A percentile compares a stretch with the other conserved stretches of the same genome.
Evolutionary conservation across 228 moss, liverwort and hornwort genomes (phyloP).

Genomic region (Sphagnum fallax): DNA sequence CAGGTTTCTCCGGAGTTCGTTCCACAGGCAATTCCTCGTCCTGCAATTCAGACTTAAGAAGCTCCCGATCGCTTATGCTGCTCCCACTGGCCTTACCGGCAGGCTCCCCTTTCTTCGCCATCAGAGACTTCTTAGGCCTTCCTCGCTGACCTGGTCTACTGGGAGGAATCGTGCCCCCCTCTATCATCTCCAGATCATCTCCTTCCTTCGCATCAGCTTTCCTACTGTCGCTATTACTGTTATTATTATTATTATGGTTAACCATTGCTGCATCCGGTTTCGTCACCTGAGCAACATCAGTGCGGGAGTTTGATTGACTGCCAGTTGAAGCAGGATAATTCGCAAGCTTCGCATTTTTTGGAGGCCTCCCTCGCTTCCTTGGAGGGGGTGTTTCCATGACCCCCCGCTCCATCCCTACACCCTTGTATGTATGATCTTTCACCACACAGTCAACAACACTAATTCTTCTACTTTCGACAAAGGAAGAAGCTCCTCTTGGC

Average conservation of each 20-base stretch:
- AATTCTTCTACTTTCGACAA: too few relatives aligned
- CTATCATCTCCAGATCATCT: neutral
- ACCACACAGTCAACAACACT: too few relatives aligned
- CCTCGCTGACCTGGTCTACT: conserved; percentile 38
- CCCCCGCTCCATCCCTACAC: too few relatives aligned
- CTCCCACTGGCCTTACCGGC: conserved; percentile 39
- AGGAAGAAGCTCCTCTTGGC: too few relatives aligned
- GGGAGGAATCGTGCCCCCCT: neutral
- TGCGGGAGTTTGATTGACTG: neutral
- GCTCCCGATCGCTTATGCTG: conserved; percentile 53
- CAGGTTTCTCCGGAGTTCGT: conserved; percentile 35
- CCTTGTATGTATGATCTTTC: too few relatives aligned
- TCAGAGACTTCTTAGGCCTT: conserved; percentile 56
- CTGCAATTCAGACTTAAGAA: conserved; percentile 52
- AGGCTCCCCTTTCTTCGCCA: conserved; percentile 34
- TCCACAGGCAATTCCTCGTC: conserved; percentile 52
- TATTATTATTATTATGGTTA: neutral
- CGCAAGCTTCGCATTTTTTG: conserved; percentile 77
- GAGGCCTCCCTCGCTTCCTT: conserved; percentile 93
- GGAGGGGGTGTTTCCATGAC: conserved; percentile 14
- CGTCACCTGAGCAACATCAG: neutral
- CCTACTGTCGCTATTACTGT: too few relatives aligned
- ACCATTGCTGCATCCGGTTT: neutral
- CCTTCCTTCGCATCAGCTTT: conserved; percentile 26
- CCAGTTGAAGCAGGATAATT: conserved; percentile 11